A percentile compares a stretch with the other conserved stretches of the same genome.
Conservation (phyloP, 768 basidiomycete genomes). For the Hypholoma sublateritium region DNA sequence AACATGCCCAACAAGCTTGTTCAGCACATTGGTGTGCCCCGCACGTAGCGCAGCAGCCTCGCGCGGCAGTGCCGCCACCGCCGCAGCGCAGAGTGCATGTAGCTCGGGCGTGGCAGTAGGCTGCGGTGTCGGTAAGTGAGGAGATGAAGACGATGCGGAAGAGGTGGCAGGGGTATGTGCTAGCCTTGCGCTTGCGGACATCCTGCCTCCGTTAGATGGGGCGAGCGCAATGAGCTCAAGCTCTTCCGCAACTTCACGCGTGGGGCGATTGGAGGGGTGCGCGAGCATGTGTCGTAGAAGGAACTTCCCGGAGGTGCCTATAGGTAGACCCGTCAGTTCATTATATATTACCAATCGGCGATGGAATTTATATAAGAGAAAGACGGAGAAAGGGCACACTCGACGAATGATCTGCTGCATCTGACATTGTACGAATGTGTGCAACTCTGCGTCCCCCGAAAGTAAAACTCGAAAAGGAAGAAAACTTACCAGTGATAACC, state of each 20-base stretch:
- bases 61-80: conserved; percentile 62
- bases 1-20: conserved; percentile 80
- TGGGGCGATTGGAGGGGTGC: conserved; percentile 35
- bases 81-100: conserved; percentile 55
- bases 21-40: conserved; percentile 77
- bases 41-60: conserved; percentile 64
- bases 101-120: conserved; percentile 31
- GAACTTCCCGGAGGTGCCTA: conserved; percentile 78
- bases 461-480: not conserved
- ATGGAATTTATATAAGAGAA: not conserved
- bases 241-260: conserved; percentile 45
- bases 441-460: not conserved
- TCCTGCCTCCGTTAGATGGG: conserved; percentile 8
- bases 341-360: not conserved
- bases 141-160: conserved; percentile 10
- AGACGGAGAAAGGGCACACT: too few species aligned
- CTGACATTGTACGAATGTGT: not conserved
- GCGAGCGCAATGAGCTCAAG: conserved; percentile 46
- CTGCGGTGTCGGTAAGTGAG: not conserved
- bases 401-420: too few species aligned
- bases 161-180: conserved; percentile 11
- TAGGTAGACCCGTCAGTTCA: not conserved
- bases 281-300: conserved; percentile 73
- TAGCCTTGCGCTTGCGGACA: conserved; percentile 5
- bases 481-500: conserved; percentile 63